Conservation (phyloP, 2,329 filamentous ascomycete species). For the Colletotrichum orchidophilum region DNA sequence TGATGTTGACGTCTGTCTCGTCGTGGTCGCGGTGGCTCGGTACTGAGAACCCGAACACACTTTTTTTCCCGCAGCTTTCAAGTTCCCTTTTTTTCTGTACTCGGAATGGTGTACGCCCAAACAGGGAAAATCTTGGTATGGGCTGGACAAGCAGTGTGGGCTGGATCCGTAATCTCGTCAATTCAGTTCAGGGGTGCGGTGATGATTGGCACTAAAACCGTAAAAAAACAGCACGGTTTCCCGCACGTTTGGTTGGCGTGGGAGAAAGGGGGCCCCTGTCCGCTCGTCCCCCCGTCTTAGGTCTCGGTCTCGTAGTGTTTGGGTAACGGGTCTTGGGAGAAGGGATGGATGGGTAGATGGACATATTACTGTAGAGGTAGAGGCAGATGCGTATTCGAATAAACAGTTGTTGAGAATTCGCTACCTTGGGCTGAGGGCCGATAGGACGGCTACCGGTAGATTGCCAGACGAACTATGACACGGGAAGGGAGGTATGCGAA, state of each 20-base stretch:
- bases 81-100: slow-evolving; percentile 4
- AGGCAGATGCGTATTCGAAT: background rate
- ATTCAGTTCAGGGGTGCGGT: slow-evolving; percentile 20
- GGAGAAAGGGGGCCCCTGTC: slow-evolving; percentile 12
- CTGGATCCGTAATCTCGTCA: slow-evolving; percentile 31
- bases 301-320: background rate
- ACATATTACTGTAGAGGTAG: background rate
- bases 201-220: slow-evolving; percentile 22
- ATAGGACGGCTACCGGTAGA: background rate
- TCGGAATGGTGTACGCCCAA: background rate
- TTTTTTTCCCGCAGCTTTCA: background rate
- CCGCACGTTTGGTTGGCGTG: slow-evolving; percentile 20
- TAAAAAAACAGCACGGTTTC: slow-evolving; percentile 11
- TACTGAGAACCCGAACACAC: background rate
- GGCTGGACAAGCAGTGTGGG: background rate
- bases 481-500: background rate
- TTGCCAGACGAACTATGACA: background rate
- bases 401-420: background rate
- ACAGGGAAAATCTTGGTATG: background rate
- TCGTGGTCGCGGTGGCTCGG: slow-evolving; percentile 7
- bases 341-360: background rate
- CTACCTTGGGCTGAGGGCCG: background rate
- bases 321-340: background rate
- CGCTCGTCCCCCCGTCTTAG: background rate
- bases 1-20: background rate